These are phyloP conservation scores for Aspergillus leporis DNA, from an alignment of 495 filamentous ascomycete species.

Conservation along the genomic window DNA sequence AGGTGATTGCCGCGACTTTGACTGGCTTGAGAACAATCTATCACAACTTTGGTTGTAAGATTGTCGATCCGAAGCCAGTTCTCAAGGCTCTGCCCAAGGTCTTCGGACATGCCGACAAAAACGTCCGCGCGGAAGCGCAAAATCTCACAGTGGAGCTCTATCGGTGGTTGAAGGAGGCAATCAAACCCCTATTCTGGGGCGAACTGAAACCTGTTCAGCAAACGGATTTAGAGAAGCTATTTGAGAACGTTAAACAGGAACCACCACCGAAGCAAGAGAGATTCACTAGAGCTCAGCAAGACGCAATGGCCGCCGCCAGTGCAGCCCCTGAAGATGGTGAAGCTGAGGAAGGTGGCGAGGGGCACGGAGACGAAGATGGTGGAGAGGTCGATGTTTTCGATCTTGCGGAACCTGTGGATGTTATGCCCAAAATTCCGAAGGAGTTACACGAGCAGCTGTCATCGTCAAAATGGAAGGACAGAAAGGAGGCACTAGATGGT, in stretches of 20 bases:
- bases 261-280: constrained; percentile 86
- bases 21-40: constrained; percentile 79
- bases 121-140: constrained; percentile 92
- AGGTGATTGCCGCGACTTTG: constrained; percentile 84
- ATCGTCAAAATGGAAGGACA: constrained; percentile 97
- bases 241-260: constrained; percentile 89
- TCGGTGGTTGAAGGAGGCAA: constrained; percentile 94
- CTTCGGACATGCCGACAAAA: constrained; percentile 97
- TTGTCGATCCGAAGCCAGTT: constrained; percentile 94
- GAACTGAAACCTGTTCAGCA: constrained; percentile 97
- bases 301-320: constrained; percentile 68
- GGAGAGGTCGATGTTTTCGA: constrained; percentile 82
- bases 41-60: constrained; percentile 92
- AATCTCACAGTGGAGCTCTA: constrained; percentile 93
- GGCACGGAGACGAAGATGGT: constrained; percentile 66
- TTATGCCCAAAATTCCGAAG: constrained; percentile 78
- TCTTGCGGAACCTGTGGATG: constrained; percentile 86
- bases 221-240: constrained; percentile 88
- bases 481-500: constrained; percentile 91
- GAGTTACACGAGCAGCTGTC: constrained; percentile 78
- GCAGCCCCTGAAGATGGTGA: constrained; percentile 56
- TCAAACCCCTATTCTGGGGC: constrained; percentile 97
- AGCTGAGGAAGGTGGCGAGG: constrained; percentile 53
- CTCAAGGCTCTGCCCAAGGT: constrained; percentile 87
- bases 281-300: constrained; percentile 86